These are phyloP conservation scores for Candida glucosophila DNA, from an alignment of 1,139 yeast species.

Conservation along the genomic window DNA sequence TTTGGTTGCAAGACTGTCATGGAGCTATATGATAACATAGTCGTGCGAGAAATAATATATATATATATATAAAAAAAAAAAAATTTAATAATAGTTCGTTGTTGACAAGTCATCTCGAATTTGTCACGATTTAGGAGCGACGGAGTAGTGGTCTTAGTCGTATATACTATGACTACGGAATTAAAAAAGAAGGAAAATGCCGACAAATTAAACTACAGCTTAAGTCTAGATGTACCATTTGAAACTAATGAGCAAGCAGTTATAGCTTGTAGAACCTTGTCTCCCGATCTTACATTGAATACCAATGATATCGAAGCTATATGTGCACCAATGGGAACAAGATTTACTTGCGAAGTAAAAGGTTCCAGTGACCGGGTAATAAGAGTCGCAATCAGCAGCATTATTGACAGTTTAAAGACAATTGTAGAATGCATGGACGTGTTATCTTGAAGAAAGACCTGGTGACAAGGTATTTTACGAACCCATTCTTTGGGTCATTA, in stretches of 20 bases:
- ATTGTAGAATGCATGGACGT: constrained; percentile 62
- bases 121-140: too few relatives aligned
- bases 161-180: too few relatives aligned
- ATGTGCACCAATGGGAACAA: constrained; percentile 20
- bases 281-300: constrained; percentile 74
- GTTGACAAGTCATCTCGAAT: too few relatives aligned
- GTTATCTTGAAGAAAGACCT: too few relatives aligned
- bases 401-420: constrained; percentile 56
- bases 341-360: constrained; percentile 34
- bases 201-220: constrained; percentile 2
- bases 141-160: too few relatives aligned
- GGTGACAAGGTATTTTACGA: background rate
- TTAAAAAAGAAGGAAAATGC: too few relatives aligned
- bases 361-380: constrained; percentile 58
- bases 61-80: too few relatives aligned
- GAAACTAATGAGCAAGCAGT: constrained; percentile 48
- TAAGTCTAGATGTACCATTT: constrained; percentile 44
- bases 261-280: constrained; percentile 50
- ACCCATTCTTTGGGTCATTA: background rate
- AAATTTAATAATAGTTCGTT: too few relatives aligned
- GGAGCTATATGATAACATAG: too few relatives aligned
- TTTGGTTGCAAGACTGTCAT: too few relatives aligned
- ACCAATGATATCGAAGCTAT: constrained; percentile 47
- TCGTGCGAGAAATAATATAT: too few relatives aligned
- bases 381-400: constrained; percentile 63